Conservation (phyloP, 495 filamentous ascomycete species). For the Penicillium crystallinum region DNA sequence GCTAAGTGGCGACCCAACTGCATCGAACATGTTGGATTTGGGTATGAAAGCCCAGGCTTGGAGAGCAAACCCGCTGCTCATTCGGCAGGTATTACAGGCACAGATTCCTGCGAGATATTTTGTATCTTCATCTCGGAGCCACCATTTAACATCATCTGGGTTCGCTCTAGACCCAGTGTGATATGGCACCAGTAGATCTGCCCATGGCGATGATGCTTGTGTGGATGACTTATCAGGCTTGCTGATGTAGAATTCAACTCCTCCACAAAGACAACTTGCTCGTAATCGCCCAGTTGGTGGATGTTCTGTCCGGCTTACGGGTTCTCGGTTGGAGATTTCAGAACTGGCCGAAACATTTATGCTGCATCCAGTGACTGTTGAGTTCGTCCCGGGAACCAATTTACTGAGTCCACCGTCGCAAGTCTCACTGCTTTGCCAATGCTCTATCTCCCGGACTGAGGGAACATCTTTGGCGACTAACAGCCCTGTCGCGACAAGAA, state of each 20-base stretch:
- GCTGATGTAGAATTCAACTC: slow-evolving; percentile 41
- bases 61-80: slow-evolving; percentile 59
- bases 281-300: slow-evolving; percentile 18
- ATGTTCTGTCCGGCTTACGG: not conserved
- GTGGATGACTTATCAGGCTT: slow-evolving; percentile 37
- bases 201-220: slow-evolving; percentile 41
- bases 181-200: slow-evolving; percentile 50
- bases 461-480: slow-evolving; percentile 30
- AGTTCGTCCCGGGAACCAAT: slow-evolving; percentile 35
- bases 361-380: slow-evolving; percentile 13
- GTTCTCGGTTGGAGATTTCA: slow-evolving; percentile 7
- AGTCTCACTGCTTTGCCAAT: slow-evolving; percentile 48
- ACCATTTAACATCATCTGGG: slow-evolving; percentile 48
- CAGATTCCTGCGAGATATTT: slow-evolving; percentile 63
- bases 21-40: slow-evolving; percentile 51
- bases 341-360: slow-evolving; percentile 15
- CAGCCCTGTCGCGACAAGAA: slow-evolving; percentile 39
- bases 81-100: slow-evolving; percentile 57
- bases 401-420: slow-evolving; percentile 53
- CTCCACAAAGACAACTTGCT: slow-evolving; percentile 39
- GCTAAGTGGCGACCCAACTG: slow-evolving; percentile 29
- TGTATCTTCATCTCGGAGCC: slow-evolving; percentile 36
- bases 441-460: slow-evolving; percentile 35
- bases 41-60: slow-evolving; percentile 67
- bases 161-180: slow-evolving; percentile 35